phyloP scores from a whole-genome alignment of 2,329 filamentous ascomycete species.

The Raffaelea deltoideospora region DNA sequence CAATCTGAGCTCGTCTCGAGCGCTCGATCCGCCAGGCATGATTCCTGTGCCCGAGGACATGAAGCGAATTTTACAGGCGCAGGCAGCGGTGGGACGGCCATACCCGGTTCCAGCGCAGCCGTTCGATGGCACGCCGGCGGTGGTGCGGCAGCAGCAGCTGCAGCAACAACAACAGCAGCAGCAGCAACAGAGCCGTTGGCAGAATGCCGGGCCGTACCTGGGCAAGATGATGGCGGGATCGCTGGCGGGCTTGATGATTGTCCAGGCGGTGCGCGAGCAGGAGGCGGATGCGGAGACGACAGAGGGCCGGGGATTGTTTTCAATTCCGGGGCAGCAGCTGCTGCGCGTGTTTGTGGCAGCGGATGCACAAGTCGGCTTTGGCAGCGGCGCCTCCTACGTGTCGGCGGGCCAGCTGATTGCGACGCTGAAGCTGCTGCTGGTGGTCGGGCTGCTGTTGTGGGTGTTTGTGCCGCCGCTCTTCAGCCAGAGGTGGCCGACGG shows the following conservation, averaged over 20 bases:
- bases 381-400: conserved; percentile 35
- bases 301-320: conserved; percentile 51
- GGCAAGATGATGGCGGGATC: conserved; percentile 86
- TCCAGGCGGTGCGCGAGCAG: conserved; percentile 61
- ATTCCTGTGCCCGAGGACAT: conserved; percentile 53
- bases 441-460: conserved; percentile 40
- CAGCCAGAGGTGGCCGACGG: conserved; percentile 6
- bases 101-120: conserved; percentile 28
- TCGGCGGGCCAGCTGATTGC: conserved; percentile 32
- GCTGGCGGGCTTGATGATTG: conserved; percentile 78
- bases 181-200: conserved; percentile 28
- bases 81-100: conserved; percentile 37
- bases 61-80: conserved; percentile 44
- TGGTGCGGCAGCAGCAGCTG: conserved; percentile 37
- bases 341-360: conserved; percentile 33
- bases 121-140: conserved; percentile 25
- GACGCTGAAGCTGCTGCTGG: conserved; percentile 35
- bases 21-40: conserved; percentile 37
- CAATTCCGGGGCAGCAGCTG: conserved; percentile 29
- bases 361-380: conserved; percentile 32
- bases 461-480: conserved; percentile 39
- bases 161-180: conserved; percentile 36
- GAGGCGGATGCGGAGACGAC: conserved; percentile 49
- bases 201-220: conserved; percentile 37
- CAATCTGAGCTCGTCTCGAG: conserved; percentile 19